Evolutionary conservation across 2,329 filamentous ascomycete genomes (phyloP), one percentile per base, ranked within the genome.

Genomic region (Beauveria bassiana): DNA sequence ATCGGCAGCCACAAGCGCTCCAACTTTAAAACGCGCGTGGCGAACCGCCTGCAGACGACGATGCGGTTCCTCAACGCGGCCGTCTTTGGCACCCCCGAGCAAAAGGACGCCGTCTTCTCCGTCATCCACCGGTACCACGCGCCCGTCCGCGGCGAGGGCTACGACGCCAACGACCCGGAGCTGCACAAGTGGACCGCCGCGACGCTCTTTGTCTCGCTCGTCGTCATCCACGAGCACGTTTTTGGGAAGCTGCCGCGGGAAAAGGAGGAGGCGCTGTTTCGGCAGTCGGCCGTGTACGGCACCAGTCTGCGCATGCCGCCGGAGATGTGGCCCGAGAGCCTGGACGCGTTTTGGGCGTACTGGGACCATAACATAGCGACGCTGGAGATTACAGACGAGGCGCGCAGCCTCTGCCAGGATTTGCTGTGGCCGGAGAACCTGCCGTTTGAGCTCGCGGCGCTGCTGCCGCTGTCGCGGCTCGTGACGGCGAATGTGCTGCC

Each of bases 151-250:
- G 73, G 73, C 2, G 64, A 66, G 24, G 65, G 64, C 10, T 75
- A 75, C 64, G 66, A 68, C 38, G 74, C 74, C 53, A 68, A 75
- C 55, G 73, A 76, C 61, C 69, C 72, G 5, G 64, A 67, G 34
- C 69, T 76, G 10, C 75, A 76, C 63, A 69, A 73, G 51, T 77
- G 74, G 75, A 74, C 76, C 14, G 74, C 74, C 0, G 71, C 74
- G 1, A 76, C 75, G 2, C 66, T 76, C 6, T 77, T 76, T 58
- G 74, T 72, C 7, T 68, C 72, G 1, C 67, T 69, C 6, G 66
- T 73, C 45, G 69, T 72, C 42, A 63, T 76, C 16, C 74, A 76
- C 62, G 68, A 75, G 62, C 66, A 70, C 53, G 64, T 75, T 20
- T 74, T 73, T 52, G 73, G 74, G 12, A 52, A 59, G n/a, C 66